Evolutionary conservation across 352 stramenopile species (phyloP), one percentile per base, ranked within the genome.

Genomic region (Globisporangium paddicum): DNA sequence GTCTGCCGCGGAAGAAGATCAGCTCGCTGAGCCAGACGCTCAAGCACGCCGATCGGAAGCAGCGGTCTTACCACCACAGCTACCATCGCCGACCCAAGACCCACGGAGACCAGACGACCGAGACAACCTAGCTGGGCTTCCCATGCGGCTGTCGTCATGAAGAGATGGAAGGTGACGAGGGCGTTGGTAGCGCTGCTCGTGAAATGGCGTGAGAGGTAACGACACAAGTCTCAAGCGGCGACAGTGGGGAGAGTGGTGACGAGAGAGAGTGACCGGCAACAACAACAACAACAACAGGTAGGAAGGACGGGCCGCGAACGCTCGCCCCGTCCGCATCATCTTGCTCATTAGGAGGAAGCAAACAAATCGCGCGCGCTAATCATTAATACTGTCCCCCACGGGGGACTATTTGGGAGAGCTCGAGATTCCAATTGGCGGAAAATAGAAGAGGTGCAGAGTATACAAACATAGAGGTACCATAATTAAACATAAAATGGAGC

Each of bases 11-110:
- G 54, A 76, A 80, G 55, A 74, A 81, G 62, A 63, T 75, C 45
- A 64, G 68, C 59, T 66, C 67, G 51, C 55, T 79, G 18, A 70
- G 67, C 32, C 64, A 69, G 21, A 58, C 73, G 32, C 67, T 73
- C 35, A 79, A 79, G 65, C 60, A 79, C 32, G 72, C 66, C 26
- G 73, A 82, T 52, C 68, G 71, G 37, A 82, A 82, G 48, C 64
- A 60, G 32, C 73, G 70, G 18, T 68, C 69, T 13, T 64, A 63
- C 46, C 73, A 67, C 38, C 61, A 62, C 30, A 73, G 63, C 64
- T 72, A 66, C 28, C 60, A 66, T 25, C 53, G 46, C 37, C 60
- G 60, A 35, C 35, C 53, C 16, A 66, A 66, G 53, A 57, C 60
- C n/a, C 60, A 60, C 52, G 50, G 50, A 21, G 58, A 60, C 32